Percentiles rank a stretch among this genome's conserved stretches.
Conservation (phyloP, 2,329 filamentous ascomycete genomes). For the Aspergillus pseudoviridinutans region DNA sequence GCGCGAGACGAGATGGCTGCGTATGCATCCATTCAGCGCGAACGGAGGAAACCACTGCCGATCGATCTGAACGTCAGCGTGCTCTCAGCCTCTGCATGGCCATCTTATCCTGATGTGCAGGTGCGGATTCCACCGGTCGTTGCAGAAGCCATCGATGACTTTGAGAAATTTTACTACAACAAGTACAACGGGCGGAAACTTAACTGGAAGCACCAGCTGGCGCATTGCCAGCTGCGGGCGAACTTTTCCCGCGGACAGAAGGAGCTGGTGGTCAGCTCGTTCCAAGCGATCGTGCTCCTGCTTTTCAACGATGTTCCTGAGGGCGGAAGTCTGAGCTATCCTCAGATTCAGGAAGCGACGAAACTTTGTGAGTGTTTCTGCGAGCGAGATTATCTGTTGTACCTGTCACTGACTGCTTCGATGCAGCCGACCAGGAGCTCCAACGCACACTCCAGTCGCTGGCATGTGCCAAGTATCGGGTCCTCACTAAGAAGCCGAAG, state of each 20-base stretch:
- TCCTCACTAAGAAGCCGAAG: constrained; percentile 80
- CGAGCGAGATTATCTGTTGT: neutral
- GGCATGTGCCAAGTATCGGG: constrained; percentile 82
- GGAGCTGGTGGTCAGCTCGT: constrained; percentile 84
- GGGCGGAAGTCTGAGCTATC: constrained; percentile 66
- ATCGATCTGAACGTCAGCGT: constrained; percentile 83
- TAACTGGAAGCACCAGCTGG: constrained; percentile 89
- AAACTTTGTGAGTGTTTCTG: constrained; percentile 57
- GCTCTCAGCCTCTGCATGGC: constrained; percentile 89
- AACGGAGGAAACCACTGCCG: constrained; percentile 53
- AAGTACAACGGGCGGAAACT: constrained; percentile 87
- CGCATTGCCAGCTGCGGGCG: constrained; percentile 81
- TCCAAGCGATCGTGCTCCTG: constrained; percentile 85
- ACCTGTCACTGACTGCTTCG: constrained; percentile 22
- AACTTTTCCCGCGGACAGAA: constrained; percentile 75
- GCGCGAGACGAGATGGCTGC: constrained; percentile 88
- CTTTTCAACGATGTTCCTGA: constrained; percentile 73
- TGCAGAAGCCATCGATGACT: constrained; percentile 70
- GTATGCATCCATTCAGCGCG: constrained; percentile 68
- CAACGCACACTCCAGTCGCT: constrained; percentile 90
- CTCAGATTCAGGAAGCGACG: constrained; percentile 69
- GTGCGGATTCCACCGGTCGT: constrained; percentile 74
- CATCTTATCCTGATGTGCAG: constrained; percentile 74
- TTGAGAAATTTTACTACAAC: constrained; percentile 78
- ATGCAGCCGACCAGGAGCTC: constrained; percentile 66